Base-by-base conservation (phyloP, 2,329 filamentous ascomycete species). In the Fonsecaea pedrosoi region DNA sequence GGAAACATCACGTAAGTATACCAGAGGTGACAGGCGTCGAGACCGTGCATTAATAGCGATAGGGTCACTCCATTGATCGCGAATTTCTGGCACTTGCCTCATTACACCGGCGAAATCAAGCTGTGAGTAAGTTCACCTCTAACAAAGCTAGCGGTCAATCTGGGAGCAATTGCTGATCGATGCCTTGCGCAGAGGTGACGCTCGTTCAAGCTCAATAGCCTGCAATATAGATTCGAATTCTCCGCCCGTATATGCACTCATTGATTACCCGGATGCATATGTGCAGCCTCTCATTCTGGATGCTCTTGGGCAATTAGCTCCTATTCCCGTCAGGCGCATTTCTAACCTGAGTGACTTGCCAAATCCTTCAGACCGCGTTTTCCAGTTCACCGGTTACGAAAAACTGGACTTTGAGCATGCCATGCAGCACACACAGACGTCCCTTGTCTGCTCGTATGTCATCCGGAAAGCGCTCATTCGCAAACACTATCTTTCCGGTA, bases 401-500 rank as follows among this genome's bases (percentile, higher is more conserved):
- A 83, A 86, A 50, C 86, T 98, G 66, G 91, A 96, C 76, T 98
- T 97, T 77, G 89, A 91, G 62, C 87, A 90, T 73, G 85, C 91
- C 18, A 83, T 90, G 65, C 77, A 82, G 1, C 83, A 92, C 72
- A 80, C 90, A 0, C 76, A 79, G 0, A 87, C 86, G 0, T 87
- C 85, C 10, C 82, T 97, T 1, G 84, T 92, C 72, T 98, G 97
- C 79, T 92, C 92, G 75, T 98, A 97, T 79, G 86, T 97, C 75
- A 96, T 98, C 77, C 91, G 95, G 74, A 98, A 98, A 82, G 95
- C 95, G 0, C 84, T 99, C 21, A 98, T 98, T 73, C 88, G 95
- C 66, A 99, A 99, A 79, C 95, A 99, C 78, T 98, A 95, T 77
- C 85, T 99, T 2, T 90, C 90, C 3, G 87, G 89, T 21, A 97